Evolutionary conservation across 2,329 filamentous ascomycete genomes (phyloP).

Genomic region (Dendrostoma leiphaemia): DNA sequence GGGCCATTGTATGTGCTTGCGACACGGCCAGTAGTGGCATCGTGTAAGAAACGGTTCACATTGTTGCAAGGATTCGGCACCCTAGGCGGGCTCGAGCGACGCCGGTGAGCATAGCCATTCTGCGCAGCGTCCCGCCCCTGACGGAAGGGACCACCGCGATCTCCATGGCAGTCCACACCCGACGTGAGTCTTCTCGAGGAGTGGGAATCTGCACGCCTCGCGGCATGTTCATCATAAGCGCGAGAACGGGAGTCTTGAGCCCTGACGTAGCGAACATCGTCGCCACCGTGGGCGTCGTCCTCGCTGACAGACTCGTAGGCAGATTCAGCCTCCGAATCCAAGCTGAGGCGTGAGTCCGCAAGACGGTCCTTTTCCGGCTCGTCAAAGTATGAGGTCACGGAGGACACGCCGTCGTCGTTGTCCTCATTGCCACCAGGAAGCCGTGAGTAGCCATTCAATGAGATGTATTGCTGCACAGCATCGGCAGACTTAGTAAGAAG

Average conservation of each 20-base stretch:
- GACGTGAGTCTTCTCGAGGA: neutral
- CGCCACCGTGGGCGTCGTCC: neutral
- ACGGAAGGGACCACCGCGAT: too few species aligned
- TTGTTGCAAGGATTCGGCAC: neutral
- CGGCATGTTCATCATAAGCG: neutral
- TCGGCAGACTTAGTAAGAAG: slow-evolving; percentile 39
- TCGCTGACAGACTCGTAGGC: slow-evolving; percentile 17
- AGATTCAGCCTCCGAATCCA: slow-evolving; percentile 14
- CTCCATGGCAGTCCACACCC: neutral
- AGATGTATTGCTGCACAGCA: slow-evolving; percentile 32
- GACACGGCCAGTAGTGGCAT: neutral
- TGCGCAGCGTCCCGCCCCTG: neutral
- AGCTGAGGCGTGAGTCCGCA: slow-evolving; percentile 6
- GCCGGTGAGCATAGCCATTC: neutral
- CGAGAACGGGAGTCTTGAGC: neutral
- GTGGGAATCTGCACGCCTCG: neutral
- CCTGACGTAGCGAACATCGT: neutral
- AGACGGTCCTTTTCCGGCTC: slow-evolving; percentile 6
- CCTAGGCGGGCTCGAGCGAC: neutral
- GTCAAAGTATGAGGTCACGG: slow-evolving; percentile 2
- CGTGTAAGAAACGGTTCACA: neutral
- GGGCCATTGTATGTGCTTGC: neutral
- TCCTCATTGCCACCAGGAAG: slow-evolving; percentile 7
- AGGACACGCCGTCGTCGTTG: slow-evolving; percentile 12
- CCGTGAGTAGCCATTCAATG: slow-evolving; percentile 32